A percentile compares a stretch with the other conserved stretches of the same genome.
phyloP scores from a whole-genome alignment of 2,329 filamentous ascomycete genomes.

The Aureobasidium sp. region DNA sequence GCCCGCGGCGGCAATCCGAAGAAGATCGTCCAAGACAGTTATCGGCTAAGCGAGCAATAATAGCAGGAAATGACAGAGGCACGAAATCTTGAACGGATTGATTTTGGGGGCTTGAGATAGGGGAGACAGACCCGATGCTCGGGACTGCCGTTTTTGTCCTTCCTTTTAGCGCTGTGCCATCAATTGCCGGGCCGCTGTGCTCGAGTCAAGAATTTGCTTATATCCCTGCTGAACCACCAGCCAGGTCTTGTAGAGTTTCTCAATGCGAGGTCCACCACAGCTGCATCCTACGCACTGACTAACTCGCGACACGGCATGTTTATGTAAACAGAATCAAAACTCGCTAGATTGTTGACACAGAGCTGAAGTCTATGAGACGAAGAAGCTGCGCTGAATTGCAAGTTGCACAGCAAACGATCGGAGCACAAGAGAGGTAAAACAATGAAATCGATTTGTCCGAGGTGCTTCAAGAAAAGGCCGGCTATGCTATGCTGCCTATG shows the following conservation, averaged over 20 bases:
- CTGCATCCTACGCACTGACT: not conserved
- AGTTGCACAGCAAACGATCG: not conserved
- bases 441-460: not conserved
- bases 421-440: not conserved
- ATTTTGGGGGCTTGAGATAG: not conserved
- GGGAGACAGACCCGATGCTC: slow-evolving; percentile 3
- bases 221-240: not conserved
- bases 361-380: not conserved
- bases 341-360: not conserved
- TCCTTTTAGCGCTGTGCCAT: not conserved
- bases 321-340: not conserved
- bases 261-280: not conserved
- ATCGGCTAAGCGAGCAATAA: not conserved
- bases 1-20: not conserved
- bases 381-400: not conserved
- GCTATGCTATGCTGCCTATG: not conserved
- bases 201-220: not conserved
- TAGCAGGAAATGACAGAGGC: not conserved
- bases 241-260: not conserved
- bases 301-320: not conserved
- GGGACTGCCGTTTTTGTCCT: not conserved
- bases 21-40: not conserved
- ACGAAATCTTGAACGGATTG: not conserved
- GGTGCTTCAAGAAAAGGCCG: not conserved
- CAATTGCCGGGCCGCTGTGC: slow-evolving; percentile 4